Evolutionary conservation across 73 alveolate genomes (phyloP), one percentile per base, ranked within the genome.

Genomic region (Diophrys appendiculata): DNA sequence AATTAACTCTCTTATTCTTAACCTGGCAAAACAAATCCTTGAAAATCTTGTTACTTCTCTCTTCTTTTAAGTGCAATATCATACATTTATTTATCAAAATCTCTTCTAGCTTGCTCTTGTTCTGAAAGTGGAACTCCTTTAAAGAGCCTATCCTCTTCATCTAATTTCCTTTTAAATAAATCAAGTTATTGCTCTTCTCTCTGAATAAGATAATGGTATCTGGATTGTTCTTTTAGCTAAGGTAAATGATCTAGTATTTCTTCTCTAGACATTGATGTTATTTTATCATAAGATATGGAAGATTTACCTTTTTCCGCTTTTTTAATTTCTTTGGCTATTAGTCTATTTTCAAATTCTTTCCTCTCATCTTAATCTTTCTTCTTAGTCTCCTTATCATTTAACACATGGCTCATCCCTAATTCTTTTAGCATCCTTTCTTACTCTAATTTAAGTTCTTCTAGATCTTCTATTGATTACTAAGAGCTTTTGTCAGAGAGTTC

Each of bases 181-280:
- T 96, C 99, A 8, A 95, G 82, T 82, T 97, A 95, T 73, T 93
- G 97, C 82, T 86, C 95, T 60, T 88, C 96, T 78, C 99, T 87
- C 52, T 86, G 84, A 74, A 88, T 88, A 53, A 97, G 84, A 88
- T 96, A 97, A 52, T 90, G 88, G 91, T 88, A 69, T 85, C 99
- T 73, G 0, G 99, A 90, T 28, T 92, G 80, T 65, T 95, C 95
- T 76, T 97, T 90, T 64, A 91, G 77, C 65, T 95, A 94, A 53
- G 93, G 95, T 2, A 96, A 75, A 34, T 80, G 82, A 29, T 85
- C 80, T 14, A 54, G 60, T 27, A 72, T 81, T 14, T 90, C 96
- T 68, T 91, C 94, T 73, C 82, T 87, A 43, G 88, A 2, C 27
- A n/a, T 54, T 23, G 24, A 5, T 0, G n/a, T 69, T 25, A 30